These are phyloP conservation scores for Aspergillus saccharolyticus DNA, from an alignment of 495 filamentous ascomycete species.

Conservation along the genomic window DNA sequence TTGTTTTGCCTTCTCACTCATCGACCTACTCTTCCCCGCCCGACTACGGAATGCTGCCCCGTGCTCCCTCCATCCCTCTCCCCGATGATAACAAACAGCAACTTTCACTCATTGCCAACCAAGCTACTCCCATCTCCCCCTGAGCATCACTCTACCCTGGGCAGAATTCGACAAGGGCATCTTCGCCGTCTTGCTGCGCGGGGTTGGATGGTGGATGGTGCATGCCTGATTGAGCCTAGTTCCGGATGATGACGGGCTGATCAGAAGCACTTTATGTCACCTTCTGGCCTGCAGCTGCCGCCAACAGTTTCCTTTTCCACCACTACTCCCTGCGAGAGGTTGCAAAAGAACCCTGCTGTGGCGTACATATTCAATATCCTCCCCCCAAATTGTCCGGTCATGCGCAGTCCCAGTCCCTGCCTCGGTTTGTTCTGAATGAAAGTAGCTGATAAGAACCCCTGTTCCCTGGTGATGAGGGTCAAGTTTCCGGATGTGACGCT, in stretches of 20 bases:
- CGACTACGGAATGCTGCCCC: neutral
- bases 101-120: neutral
- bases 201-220: slow-evolving; percentile 7
- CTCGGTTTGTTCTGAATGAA: slow-evolving; percentile 1
- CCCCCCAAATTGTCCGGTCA: slow-evolving; percentile 8
- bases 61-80: too few relatives aligned
- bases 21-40: neutral
- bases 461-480: neutral
- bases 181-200: neutral
- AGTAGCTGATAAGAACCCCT: neutral
- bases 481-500: neutral
- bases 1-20: neutral
- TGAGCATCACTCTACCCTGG: neutral
- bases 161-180: neutral
- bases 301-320: slow-evolving; percentile 3
- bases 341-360: slow-evolving; percentile 6
- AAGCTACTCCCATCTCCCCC: neutral
- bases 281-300: slow-evolving; percentile 4
- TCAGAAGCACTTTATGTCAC: slow-evolving; percentile 8
- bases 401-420: slow-evolving; percentile 6
- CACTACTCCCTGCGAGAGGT: slow-evolving; percentile 1
- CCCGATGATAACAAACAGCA: neutral
- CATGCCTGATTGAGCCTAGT: slow-evolving; percentile 11
- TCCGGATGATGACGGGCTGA: neutral
- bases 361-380: neutral